Evolutionary conservation across 1,139 yeast species (phyloP).

Genomic region (Blastobotrys niveus): DNA sequence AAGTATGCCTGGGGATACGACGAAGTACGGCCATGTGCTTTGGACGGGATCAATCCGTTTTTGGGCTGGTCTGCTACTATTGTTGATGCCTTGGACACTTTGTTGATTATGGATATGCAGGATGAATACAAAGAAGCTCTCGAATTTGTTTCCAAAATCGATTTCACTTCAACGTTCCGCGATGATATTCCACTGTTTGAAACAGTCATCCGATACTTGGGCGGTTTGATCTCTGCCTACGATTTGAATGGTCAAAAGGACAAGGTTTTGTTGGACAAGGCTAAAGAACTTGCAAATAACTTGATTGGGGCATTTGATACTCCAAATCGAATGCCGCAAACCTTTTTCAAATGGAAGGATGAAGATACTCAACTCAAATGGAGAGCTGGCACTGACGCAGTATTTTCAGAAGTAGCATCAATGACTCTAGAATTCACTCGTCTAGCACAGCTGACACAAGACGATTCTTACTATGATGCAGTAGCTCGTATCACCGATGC

Average conservation of each 20-base stretch:
- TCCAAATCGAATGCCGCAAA: conserved; percentile 59
- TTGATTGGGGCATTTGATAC: conserved; percentile 66
- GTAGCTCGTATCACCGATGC: conserved; percentile 42
- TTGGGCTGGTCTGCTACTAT: conserved; percentile 48
- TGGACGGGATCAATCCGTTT: conserved; percentile 37
- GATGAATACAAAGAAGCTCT: conserved; percentile 52
- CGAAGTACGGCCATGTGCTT: conserved; percentile 42
- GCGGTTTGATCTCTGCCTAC: conserved; percentile 66
- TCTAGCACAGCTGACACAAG: conserved; percentile 61
- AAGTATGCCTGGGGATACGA: conserved; percentile 57
- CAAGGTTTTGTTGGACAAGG: conserved; percentile 46
- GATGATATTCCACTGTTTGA: conserved; percentile 60
- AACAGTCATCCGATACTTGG: conserved; percentile 63
- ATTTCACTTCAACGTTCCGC: conserved; percentile 43
- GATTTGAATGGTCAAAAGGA: conserved; percentile 54
- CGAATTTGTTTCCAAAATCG: conserved; percentile 46
- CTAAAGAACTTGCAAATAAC: conserved; percentile 60
- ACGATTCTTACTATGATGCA: conserved; percentile 44
- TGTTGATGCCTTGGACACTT: conserved; percentile 66
- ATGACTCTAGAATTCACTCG: conserved; percentile 65
- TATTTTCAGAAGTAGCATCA: conserved; percentile 65
- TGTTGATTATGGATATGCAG: conserved; percentile 54
- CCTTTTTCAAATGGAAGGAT: conserved; percentile 57
- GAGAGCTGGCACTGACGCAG: conserved; percentile 36
- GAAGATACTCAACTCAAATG: conserved; percentile 28